phyloP scores from a whole-genome alignment of 768 basidiomycete genomes.

The Tephrocybe rancida region DNA sequence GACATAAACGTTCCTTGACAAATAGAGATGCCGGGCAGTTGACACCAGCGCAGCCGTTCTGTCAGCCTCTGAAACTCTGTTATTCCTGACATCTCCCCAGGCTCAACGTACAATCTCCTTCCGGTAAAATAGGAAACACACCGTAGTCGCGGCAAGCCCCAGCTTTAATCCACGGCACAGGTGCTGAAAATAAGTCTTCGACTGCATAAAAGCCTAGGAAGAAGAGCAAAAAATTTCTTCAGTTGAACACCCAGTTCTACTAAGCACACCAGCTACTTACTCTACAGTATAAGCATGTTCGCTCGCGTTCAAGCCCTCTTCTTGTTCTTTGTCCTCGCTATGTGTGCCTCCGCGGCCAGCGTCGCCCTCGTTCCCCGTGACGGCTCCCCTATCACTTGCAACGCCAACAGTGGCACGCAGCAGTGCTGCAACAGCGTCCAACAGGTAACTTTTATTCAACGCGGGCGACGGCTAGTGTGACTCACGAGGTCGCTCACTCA shows the following conservation, averaged over 20 bases:
- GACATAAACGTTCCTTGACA: no score
- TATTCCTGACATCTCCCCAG: neutral
- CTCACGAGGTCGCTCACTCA: neutral
- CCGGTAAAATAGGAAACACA: neutral
- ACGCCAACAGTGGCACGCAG: conserved; percentile 9
- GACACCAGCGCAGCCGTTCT: no score
- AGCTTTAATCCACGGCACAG: no score
- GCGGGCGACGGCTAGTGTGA: no score
- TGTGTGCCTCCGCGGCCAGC: conserved; percentile 11
- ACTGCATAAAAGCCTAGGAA: conserved; percentile 3
- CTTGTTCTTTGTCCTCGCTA: conserved; percentile 11
- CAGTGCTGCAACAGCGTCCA: conserved; percentile 8
- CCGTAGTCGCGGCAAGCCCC: no score
- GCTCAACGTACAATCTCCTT: neutral
- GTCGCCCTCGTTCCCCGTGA: conserved; percentile 6
- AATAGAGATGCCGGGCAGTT: no score
- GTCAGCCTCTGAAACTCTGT: no score
- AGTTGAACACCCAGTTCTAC: conserved; percentile 18
- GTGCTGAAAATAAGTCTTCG: neutral
- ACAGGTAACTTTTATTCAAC: neutral
- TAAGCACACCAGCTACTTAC: conserved; percentile 6
- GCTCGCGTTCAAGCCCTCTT: conserved; percentile 10
- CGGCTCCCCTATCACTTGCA: neutral
- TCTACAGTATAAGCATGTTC: conserved; percentile 9
- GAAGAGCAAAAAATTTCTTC: neutral